phyloP scores from a whole-genome alignment of 164 flowering plant species.

The Saururus chinensis region DNA sequence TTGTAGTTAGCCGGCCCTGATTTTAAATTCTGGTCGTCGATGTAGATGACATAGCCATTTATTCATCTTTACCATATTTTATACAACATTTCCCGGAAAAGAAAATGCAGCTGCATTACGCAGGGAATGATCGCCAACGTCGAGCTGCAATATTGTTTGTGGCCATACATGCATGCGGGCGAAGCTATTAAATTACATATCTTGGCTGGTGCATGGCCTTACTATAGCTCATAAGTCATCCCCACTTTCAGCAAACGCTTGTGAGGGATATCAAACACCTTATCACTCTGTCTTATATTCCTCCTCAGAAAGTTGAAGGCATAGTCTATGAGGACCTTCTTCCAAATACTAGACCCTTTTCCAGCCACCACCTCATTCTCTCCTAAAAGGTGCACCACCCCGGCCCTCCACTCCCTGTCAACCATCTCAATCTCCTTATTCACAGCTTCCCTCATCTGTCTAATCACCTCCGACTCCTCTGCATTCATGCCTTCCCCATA shows the following conservation, averaged over 20 bases:
- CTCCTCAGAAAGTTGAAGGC: conserved; percentile 49
- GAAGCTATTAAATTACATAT: too few species aligned
- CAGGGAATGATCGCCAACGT: too few species aligned
- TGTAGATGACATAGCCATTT: too few species aligned
- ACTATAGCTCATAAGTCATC: conserved; percentile 57
- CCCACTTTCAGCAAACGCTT: conserved; percentile 59
- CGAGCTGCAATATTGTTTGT: too few species aligned
- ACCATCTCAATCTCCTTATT: conserved; percentile 27
- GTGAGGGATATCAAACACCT: conserved; percentile 50
- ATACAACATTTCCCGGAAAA: too few species aligned
- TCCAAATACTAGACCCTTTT: conserved; percentile 32
- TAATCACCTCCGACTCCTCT: background rate
- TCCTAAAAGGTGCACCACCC: conserved; percentile 55
- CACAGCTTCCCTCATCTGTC: conserved; percentile 5
- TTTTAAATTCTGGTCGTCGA: too few species aligned
- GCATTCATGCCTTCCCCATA: conserved; percentile 1
- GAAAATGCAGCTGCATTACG: too few species aligned
- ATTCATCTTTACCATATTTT: too few species aligned
- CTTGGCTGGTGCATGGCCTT: too few species aligned
- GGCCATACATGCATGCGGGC: too few species aligned
- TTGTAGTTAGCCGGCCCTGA: too few species aligned
- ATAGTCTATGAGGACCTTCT: conserved; percentile 48
- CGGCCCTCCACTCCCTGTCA: conserved; percentile 31
- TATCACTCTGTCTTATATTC: conserved; percentile 44
- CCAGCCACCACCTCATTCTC: conserved; percentile 55